A percentile compares a stretch with the other conserved stretches of the same genome.
Conservation (phyloP, 768 basidiomycete genomes). For the Amanita rimosa region DNA sequence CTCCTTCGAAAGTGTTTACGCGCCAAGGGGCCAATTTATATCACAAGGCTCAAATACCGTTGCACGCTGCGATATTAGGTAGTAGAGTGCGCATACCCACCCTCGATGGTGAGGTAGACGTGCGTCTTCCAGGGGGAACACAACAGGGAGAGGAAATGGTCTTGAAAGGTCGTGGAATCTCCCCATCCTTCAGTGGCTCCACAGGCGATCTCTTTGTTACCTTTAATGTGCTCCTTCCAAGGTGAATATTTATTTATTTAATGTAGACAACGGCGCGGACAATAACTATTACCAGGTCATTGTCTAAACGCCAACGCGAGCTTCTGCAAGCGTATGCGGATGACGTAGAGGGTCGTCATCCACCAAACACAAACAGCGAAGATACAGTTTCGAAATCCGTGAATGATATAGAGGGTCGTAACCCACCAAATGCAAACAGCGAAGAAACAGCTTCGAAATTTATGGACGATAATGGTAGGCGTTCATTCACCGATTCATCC, state of each 20-base stretch:
- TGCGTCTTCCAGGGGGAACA: constrained; percentile 84
- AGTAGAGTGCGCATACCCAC: constrained; percentile 90
- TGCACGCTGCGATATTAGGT: constrained; percentile 88
- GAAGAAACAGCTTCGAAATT: constrained; percentile 11
- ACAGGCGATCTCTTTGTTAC: constrained; percentile 84
- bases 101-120: constrained; percentile 90
- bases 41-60: constrained; percentile 81
- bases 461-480: constrained; percentile 63
- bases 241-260: constrained; percentile 37
- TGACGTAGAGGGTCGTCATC: constrained; percentile 69
- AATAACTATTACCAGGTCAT: constrained; percentile 39
- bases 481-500: constrained; percentile 47
- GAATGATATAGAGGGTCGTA: constrained; percentile 79
- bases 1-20: constrained; percentile 73
- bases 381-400: constrained; percentile 10
- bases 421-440: constrained; percentile 9
- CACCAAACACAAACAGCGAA: constrained; percentile 10
- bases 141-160: constrained; percentile 98
- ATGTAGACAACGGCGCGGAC: constrained; percentile 1
- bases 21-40: constrained; percentile 89
- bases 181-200: constrained; percentile 43
- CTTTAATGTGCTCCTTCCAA: constrained; percentile 81
- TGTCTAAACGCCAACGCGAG: constrained; percentile 76
- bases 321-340: constrained; percentile 86
- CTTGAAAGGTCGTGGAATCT: constrained; percentile 76